A percentile compares a stretch with the other conserved stretches of the same genome.
Conservation (phyloP, 1,284 basidiomycete genomes). For the Caloboletus firmus region DNA sequence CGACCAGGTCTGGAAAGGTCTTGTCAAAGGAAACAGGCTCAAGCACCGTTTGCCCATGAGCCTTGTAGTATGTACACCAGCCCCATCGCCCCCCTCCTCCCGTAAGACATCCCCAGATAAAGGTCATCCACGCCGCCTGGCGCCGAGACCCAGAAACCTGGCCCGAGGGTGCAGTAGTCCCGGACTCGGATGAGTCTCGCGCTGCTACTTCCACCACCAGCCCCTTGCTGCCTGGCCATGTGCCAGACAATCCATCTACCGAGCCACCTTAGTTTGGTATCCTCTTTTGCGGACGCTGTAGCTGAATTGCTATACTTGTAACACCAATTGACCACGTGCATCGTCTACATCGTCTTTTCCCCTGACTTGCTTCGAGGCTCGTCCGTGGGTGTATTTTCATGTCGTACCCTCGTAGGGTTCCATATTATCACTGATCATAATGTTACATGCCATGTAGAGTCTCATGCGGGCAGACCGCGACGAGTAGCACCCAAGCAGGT, state of each 20-base stretch:
- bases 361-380: not conserved
- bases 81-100: conserved; percentile 7
- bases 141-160: conserved; percentile 66
- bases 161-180: conserved; percentile 58
- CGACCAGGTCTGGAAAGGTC: conserved; percentile 61
- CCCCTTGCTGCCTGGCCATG: not conserved
- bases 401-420: not conserved
- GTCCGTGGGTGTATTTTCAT: conserved; percentile 13
- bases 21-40: conserved; percentile 55
- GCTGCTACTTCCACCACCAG: not conserved
- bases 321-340: not conserved
- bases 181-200: conserved; percentile 52
- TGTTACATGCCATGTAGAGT: conserved; percentile 10
- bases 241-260: not conserved
- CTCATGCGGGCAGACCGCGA: conserved; percentile 25
- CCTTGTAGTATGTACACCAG: conserved; percentile 53
- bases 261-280: conserved; percentile 11
- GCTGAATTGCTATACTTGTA: conserved; percentile 2
- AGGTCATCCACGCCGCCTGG: conserved; percentile 71
- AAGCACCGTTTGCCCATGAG: conserved; percentile 58
- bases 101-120: conserved; percentile 48
- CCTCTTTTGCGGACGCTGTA: not conserved
- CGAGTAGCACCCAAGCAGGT: not conserved
- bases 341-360: not conserved
- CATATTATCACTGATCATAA: conserved; percentile 6